phyloP scores from a whole-genome alignment of 352 stramenopile species.

The Poterioochromonas sp. region DNA sequence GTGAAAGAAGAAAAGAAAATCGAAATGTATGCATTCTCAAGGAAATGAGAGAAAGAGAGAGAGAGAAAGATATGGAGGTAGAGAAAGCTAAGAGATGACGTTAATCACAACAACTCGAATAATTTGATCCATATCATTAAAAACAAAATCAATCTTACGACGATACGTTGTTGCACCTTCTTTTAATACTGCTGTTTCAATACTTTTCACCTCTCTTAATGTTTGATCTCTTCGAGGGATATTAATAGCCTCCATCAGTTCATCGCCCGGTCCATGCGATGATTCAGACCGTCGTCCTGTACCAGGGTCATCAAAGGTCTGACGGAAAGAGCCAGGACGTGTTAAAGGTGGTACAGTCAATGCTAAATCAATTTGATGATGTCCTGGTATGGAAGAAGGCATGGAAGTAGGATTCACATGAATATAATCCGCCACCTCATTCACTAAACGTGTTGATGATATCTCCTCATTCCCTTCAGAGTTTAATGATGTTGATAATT shows the following conservation, averaged over 20 bases:
- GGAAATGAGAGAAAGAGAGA: background rate
- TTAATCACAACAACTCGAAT: background rate
- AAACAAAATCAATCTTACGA: background rate
- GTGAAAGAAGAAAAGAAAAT: slow-evolving; percentile 1
- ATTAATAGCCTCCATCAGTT: background rate
- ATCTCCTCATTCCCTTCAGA: no score
- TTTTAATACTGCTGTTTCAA: background rate
- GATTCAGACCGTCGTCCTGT: no score
- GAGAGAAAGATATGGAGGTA: background rate
- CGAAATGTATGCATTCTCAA: background rate
- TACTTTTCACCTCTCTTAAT: background rate
- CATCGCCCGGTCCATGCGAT: no score
- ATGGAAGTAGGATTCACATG: background rate
- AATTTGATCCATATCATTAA: background rate
- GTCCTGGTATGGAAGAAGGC: no score
- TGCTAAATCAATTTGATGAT: no score
- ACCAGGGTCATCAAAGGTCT: no score
- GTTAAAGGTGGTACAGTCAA: no score
- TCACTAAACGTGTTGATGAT: background rate
- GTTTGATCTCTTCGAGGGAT: no score
- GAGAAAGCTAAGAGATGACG: background rate
- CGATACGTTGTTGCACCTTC: background rate
- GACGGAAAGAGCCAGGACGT: background rate
- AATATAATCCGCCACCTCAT: background rate
- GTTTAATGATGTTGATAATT: background rate